Evolutionary conservation across 345 rosid genomes (phyloP).

Genomic region (Acer negundo): DNA sequence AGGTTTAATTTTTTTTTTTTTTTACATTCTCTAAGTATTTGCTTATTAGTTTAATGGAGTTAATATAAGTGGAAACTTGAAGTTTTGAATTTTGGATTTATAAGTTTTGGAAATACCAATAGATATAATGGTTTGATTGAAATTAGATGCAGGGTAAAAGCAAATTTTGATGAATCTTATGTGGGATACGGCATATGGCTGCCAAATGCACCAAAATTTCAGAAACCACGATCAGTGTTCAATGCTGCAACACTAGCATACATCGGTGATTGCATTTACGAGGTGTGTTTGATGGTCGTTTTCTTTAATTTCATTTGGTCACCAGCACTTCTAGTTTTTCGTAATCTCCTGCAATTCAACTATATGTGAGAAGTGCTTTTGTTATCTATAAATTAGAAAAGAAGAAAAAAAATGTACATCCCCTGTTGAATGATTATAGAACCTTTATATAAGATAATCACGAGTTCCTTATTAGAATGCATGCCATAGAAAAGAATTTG

Average conservation of each 20-base stretch:
- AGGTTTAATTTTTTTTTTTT: too few relatives aligned
- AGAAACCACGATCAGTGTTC: constrained; percentile 60
- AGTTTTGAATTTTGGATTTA: too few relatives aligned
- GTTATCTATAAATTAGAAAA: too few relatives aligned
- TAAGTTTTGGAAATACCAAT: background rate
- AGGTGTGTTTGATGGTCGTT: constrained; percentile 43
- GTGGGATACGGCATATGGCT: constrained; percentile 62
- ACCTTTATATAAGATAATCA: background rate
- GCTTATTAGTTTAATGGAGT: background rate
- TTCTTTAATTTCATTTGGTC: background rate
- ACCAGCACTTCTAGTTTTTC: background rate
- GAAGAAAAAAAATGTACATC: background rate
- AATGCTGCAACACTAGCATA: constrained; percentile 49
- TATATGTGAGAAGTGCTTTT: background rate
- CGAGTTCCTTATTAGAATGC: background rate
- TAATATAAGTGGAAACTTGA: too few relatives aligned
- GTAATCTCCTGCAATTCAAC: background rate
- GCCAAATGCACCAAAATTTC: constrained; percentile 64
- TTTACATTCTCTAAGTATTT: background rate
- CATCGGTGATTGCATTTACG: constrained; percentile 74
- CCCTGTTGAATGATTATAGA: background rate
- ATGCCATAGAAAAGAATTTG: background rate
- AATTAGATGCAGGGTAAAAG: constrained; percentile 25
- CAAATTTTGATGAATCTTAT: constrained; percentile 39
- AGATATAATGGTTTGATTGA: background rate